Percentiles rank a stretch among this genome's conserved stretches.
Evolutionary conservation across 768 basidiomycete species (phyloP).

Genomic region (Cystobasidium tubakii): DNA sequence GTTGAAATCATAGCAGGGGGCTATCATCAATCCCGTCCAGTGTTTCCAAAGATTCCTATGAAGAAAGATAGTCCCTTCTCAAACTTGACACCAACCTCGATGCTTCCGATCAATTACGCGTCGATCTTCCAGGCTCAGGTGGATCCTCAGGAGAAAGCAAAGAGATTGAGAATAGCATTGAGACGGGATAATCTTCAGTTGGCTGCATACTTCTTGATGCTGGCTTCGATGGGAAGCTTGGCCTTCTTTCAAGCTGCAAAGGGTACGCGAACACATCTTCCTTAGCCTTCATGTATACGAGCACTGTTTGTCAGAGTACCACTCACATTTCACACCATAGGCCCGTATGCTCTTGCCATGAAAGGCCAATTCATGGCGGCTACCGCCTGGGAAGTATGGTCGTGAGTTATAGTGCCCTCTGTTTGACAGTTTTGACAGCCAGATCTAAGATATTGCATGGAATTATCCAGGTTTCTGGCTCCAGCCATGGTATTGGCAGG

Average conservation of each 20-base stretch:
- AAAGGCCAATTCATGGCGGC: no score
- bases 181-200: background rate
- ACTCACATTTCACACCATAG: no score
- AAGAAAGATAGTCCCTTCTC: background rate
- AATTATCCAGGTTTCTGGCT: background rate
- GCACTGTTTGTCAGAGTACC: no score
- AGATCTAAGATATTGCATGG: no score
- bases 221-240: background rate
- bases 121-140: background rate
- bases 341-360: no score
- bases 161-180: background rate
- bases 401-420: no score
- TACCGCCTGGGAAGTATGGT: no score
- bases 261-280: background rate
- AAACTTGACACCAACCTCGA: background rate
- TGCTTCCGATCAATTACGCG: background rate
- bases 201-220: background rate
- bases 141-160: background rate
- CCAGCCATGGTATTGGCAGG: background rate
- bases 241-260: background rate
- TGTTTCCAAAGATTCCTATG: background rate
- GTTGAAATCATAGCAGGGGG: background rate
- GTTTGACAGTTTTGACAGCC: no score
- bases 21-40: background rate
- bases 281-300: no score